A percentile compares a stretch with the other conserved stretches of the same genome.
These are phyloP conservation scores for Cercospora sp. DNA, from an alignment of 2,329 filamentous ascomycete genomes.

Conservation along the genomic window DNA sequence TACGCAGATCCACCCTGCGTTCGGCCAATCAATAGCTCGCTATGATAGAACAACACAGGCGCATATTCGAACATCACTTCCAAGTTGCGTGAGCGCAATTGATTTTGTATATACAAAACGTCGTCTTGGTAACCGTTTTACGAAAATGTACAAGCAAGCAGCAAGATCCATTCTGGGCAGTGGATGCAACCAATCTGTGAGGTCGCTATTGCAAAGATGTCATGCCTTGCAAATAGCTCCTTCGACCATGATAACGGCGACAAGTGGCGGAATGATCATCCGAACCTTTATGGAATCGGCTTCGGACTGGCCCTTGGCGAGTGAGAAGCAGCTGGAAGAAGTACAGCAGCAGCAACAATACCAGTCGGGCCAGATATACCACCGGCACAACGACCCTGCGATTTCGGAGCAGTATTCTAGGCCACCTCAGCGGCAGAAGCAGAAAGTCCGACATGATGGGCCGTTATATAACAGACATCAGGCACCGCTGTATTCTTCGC, in stretches of 20 bases:
- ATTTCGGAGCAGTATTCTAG: neutral
- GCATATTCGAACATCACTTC: neutral
- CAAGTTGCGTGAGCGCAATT: neutral
- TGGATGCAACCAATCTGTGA: neutral
- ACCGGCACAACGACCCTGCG: neutral
- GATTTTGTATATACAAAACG: neutral
- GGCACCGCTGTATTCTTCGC: neutral
- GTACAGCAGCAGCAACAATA: neutral
- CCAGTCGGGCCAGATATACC: neutral
- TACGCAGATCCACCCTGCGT: neutral
- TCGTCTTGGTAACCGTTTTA: neutral
- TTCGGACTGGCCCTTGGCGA: constrained; percentile 4
- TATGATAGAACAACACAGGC: neutral
- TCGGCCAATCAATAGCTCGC: neutral
- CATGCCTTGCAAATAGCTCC: neutral
- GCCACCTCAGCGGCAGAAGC: neutral
- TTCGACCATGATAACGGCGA: neutral
- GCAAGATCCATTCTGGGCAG: neutral
- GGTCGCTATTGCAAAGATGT: neutral
- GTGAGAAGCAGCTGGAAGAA: constrained; percentile 4
- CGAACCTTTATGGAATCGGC: constrained; percentile 1
- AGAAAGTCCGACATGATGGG: constrained; percentile 6
- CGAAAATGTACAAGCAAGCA: neutral
- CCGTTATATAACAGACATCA: neutral
- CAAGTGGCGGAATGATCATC: neutral